phyloP scores from a whole-genome alignment of 148 eudicot genomes.

The Amaranthus palmeri region DNA sequence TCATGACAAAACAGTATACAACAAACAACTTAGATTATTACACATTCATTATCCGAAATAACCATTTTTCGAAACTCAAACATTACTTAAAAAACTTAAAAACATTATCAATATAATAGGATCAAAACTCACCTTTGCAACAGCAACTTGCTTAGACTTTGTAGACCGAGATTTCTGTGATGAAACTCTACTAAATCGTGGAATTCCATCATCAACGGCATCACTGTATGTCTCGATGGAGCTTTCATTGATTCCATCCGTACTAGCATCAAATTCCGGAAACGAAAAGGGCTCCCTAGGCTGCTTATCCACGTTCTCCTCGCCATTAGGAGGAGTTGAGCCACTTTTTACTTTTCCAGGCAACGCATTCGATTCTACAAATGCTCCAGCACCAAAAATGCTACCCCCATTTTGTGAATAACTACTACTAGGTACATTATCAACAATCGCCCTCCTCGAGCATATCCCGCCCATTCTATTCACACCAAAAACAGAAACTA shows the following conservation, averaged over 20 bases:
- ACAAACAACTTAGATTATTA: not conserved
- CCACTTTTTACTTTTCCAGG: constrained; percentile 26
- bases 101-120: constrained; percentile 2
- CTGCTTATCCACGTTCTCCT: constrained; percentile 38
- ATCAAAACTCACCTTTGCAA: constrained; percentile 64
- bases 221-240: constrained; percentile 31
- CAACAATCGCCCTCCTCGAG: constrained; percentile 72
- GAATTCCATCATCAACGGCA: constrained; percentile 77
- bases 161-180: constrained; percentile 73
- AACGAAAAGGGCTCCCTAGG: constrained; percentile 57
- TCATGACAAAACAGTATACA: not conserved
- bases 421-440: constrained; percentile 42
- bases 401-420: constrained; percentile 55
- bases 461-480: constrained; percentile 84
- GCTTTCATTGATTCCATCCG: constrained; percentile 24
- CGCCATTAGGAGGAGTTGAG: constrained; percentile 22
- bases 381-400: constrained; percentile 38
- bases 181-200: constrained; percentile 55
- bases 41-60: not conserved
- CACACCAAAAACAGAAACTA: constrained; percentile 18
- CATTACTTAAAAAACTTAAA: not conserved
- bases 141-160: constrained; percentile 72
- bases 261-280: constrained; percentile 41
- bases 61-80: no score
- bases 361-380: constrained; percentile 42